Percentiles rank a stretch among this genome's conserved stretches.
phyloP scores from a whole-genome alignment of 2,329 filamentous ascomycete species.

The Alternaria dauci region DNA sequence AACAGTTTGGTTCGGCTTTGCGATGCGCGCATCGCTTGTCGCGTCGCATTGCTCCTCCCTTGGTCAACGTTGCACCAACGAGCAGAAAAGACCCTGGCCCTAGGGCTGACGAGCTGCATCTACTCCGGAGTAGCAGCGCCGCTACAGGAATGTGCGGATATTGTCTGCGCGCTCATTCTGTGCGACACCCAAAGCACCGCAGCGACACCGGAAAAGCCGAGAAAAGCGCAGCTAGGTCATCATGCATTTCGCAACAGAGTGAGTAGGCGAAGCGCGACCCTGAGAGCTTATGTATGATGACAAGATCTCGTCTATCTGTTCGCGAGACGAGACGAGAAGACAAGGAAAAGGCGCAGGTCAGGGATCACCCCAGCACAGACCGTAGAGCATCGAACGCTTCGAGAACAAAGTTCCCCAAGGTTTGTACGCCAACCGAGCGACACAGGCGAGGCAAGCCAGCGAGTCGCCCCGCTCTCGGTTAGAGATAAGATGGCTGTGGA shows the following conservation, averaged over 20 bases:
- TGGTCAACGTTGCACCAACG: slow-evolving; percentile 24
- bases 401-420: slow-evolving; percentile 24
- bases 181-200: not conserved
- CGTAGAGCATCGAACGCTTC: slow-evolving; percentile 29
- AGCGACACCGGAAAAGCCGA: not conserved
- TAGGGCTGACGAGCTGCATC: slow-evolving; percentile 22
- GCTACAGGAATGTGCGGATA: not conserved
- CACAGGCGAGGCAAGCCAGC: slow-evolving; percentile 10
- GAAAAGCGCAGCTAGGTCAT: not conserved
- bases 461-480: slow-evolving; percentile 26
- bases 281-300: not conserved
- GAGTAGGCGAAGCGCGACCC: not conserved
- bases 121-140: slow-evolving; percentile 1
- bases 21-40: not conserved
- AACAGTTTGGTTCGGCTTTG: not conserved
- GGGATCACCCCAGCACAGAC: slow-evolving; percentile 30
- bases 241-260: not conserved
- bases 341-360: slow-evolving; percentile 24
- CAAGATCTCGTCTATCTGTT: slow-evolving; percentile 23
- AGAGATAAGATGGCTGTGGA: slow-evolving; percentile 1
- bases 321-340: not conserved
- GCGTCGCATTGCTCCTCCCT: not conserved
- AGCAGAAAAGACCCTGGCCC: slow-evolving; percentile 23
- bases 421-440: slow-evolving; percentile 33
- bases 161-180: not conserved